Evolutionary conservation across 306 rosid species (phyloP), one percentile per base, ranked within the genome.

Genomic region (Morella rubra): DNA sequence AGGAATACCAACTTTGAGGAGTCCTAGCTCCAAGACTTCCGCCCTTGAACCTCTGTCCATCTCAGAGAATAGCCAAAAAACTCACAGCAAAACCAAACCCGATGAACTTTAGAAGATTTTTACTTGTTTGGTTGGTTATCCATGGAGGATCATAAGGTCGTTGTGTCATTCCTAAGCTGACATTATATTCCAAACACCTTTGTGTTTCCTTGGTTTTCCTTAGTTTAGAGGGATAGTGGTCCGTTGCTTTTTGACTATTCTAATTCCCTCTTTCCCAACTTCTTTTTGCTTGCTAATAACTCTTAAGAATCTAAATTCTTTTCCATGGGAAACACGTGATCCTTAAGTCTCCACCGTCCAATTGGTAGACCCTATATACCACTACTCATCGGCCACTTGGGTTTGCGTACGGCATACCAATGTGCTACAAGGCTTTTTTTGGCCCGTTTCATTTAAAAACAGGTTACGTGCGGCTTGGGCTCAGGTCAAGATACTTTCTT

Each of bases 1-100:
- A 54, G 98, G 89, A 85, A 94, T 84, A 50, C 89, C 96, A 71
- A 81, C 87, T 94, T 87, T 90, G 72, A 89, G 81, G 58, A 89
- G 24, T 52, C 83, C 51, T 67, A 90, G 89, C 82, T 77, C 84
- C 16, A 86, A 15, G 6, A 56, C 71, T 53, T 81, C 90, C 44
- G 67, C 73, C 56, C 84, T 90, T 44, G 88, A 76, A 14, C 81
- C 10, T 47, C 84, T 60, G 66, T 77, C 93, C 96, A 87, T 91
- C 14, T 45, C 71, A 9, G 15, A 66, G 72, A 66, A 52, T 3
- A 8, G 71, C 50, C 54, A 4, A 32, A 72, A 27, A 74, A 60
- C 19, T 32, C 47, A 13, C 45, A 11, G 11, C 9, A n/a, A 44
- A 46, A 68, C 37, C 37, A 78, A 73, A 60, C 27, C 4, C 60